Evolutionary conservation across 805 yeast genomes (phyloP), one percentile per base, ranked within the genome.

Genomic region (Hanseniaspora thailandica): DNA sequence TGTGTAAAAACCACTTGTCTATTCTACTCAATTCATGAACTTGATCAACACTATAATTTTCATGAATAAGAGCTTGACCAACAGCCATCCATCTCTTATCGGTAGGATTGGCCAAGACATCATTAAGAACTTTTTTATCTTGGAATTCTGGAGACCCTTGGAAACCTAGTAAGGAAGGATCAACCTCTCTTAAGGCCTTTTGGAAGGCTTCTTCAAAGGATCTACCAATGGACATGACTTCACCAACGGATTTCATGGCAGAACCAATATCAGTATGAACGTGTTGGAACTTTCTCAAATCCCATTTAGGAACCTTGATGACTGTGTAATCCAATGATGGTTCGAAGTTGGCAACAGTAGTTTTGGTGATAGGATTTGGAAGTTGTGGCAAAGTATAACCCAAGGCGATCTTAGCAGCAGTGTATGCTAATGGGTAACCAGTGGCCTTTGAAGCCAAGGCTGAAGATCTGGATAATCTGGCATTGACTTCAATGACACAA

Each of bases 271-370:
- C 76, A 50, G 86, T 82, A 20, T 95, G 84, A 36, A 90, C 97
- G 67, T 96, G 78, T 57, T 90, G 86, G 72, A 90, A 90, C 72
- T 90, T 90, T 75, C 86, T 85, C 72, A 90, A 78, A 72, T 90
- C 98, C 98, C 98, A 90, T 73, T 97, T 81, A 69, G 98, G 98
- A 69, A 90, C 93, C 78, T 90, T 90, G 52, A 87, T 95, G 58
- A 90, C 98, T 68, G 88, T 86, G 71, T 90, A 90, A 71, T 90
- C 98, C 66, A 90, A 76, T 13, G 96, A 87, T 47, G 98, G 98
- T 74, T 90, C 98, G 70, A 90, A 90, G 74, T 95, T 86, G 54
- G 97, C 93, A 67, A 93, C 86, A 12, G 98, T 90, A 40, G 86
- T 82, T 71, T 84, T 82, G 45, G 98, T 90, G 56, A 90, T 97